Conservation (phyloP, 495 filamentous ascomycete species). For the Penicillium goetzii region DNA sequence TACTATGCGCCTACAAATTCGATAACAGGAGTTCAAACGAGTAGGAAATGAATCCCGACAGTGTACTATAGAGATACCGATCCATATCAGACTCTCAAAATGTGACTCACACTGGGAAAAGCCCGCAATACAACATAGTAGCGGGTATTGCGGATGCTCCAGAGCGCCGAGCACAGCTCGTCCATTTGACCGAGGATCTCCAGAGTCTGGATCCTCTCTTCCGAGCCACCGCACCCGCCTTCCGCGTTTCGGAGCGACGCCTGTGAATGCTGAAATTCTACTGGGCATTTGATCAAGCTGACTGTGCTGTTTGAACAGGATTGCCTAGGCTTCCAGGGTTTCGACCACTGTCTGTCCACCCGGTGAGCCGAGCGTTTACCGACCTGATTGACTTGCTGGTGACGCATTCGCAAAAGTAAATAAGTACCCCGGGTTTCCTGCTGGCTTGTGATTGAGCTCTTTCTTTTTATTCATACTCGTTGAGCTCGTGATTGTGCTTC, state of each 20-base stretch:
- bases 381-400: constrained; percentile 33
- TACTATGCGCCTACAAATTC: constrained; percentile 1
- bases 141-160: background rate
- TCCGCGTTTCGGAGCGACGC: constrained; percentile 36
- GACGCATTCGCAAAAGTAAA: constrained; percentile 41
- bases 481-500: constrained; percentile 4
- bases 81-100: background rate
- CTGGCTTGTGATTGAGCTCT: constrained; percentile 43
- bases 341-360: constrained; percentile 31
- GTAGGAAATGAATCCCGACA: background rate
- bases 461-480: constrained; percentile 24
- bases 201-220: constrained; percentile 45
- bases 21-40: background rate
- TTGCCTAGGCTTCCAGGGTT: constrained; percentile 28
- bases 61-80: constrained; percentile 22
- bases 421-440: constrained; percentile 39
- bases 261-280: constrained; percentile 29
- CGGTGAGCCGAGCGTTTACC: constrained; percentile 54
- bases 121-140: background rate
- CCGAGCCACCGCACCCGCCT: constrained; percentile 43
- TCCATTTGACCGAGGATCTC: constrained; percentile 53
- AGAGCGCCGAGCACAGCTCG: constrained; percentile 17
- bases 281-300: constrained; percentile 23
- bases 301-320: constrained; percentile 5
- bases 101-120: background rate